A percentile compares a stretch with the other conserved stretches of the same genome.
phyloP scores from a whole-genome alignment of 2,329 filamentous ascomycete genomes.

The Colletotrichum sp. region DNA sequence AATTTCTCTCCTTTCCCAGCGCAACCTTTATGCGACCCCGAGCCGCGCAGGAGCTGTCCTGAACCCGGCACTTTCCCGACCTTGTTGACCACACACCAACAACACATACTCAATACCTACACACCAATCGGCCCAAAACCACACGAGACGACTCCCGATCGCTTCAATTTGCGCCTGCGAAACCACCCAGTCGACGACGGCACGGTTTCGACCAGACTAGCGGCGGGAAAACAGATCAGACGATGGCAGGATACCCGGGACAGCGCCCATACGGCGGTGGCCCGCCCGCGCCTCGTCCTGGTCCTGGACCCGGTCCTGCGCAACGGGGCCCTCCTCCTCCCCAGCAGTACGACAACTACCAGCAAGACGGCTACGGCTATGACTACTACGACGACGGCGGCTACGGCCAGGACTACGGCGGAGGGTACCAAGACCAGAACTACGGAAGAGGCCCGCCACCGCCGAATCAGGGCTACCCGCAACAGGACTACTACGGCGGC shows the following conservation, averaged over 20 bases:
- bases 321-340: slow-evolving; percentile 35
- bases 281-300: slow-evolving; percentile 46
- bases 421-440: slow-evolving; percentile 48
- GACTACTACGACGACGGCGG: slow-evolving; percentile 48
- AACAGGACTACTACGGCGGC: slow-evolving; percentile 50
- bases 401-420: slow-evolving; percentile 43
- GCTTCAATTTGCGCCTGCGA: background rate
- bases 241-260: slow-evolving; percentile 37
- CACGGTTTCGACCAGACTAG: background rate
- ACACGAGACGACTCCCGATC: background rate
- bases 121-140: background rate
- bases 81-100: background rate
- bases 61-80: slow-evolving; percentile 2
- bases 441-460: slow-evolving; percentile 46
- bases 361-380: slow-evolving; percentile 48
- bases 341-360: slow-evolving; percentile 50
- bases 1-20: slow-evolving; percentile 12
- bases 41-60: slow-evolving; percentile 1
- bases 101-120: background rate
- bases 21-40: slow-evolving; percentile 5
- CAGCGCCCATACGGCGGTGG: slow-evolving; percentile 53
- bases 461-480: slow-evolving; percentile 43
- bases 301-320: slow-evolving; percentile 26
- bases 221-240: background rate
- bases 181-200: background rate